Percentiles rank a stretch among this genome's conserved stretches.
Conservation (phyloP, 2,329 filamentous ascomycete species). For the Epichloe gansuensis region DNA sequence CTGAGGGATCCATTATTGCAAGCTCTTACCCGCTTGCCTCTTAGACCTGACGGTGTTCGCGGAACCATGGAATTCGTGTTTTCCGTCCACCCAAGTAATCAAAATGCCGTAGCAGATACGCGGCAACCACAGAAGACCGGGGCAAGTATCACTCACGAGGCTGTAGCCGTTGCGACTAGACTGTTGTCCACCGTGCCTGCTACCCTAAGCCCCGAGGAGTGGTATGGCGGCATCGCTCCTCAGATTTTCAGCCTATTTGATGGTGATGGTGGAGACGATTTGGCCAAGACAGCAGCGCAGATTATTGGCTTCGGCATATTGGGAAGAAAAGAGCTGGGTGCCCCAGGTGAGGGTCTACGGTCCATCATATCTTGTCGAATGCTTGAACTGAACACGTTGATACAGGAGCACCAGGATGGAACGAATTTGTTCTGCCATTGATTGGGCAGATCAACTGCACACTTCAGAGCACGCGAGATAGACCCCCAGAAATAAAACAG, state of each 20-base stretch:
- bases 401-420: constrained; percentile 46
- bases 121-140: constrained; percentile 39
- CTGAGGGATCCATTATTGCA: constrained; percentile 43
- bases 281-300: constrained; percentile 24
- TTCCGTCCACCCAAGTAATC: constrained; percentile 47
- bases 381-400: not conserved
- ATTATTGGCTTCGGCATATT: constrained; percentile 46
- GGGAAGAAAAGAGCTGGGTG: constrained; percentile 48
- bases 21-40: constrained; percentile 46
- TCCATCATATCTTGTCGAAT: not conserved
- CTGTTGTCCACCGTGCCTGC: constrained; percentile 48
- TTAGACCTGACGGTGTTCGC: constrained; percentile 50
- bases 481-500: constrained; percentile 4
- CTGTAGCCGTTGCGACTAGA: constrained; percentile 48
- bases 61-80: constrained; percentile 60
- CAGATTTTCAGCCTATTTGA: constrained; percentile 52
- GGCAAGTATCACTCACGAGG: constrained; percentile 55
- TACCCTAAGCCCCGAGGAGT: constrained; percentile 38
- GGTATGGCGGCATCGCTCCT: constrained; percentile 47
- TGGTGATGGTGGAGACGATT: constrained; percentile 28
- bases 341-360: constrained; percentile 33
- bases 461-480: constrained; percentile 7
- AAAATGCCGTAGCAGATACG: constrained; percentile 26
- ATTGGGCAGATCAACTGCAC: constrained; percentile 37
- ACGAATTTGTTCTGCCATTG: constrained; percentile 45